A percentile compares a stretch with the other conserved stretches of the same genome.
Conservation (phyloP, 2,329 filamentous ascomycete species). For the Ascochyta fabae region DNA sequence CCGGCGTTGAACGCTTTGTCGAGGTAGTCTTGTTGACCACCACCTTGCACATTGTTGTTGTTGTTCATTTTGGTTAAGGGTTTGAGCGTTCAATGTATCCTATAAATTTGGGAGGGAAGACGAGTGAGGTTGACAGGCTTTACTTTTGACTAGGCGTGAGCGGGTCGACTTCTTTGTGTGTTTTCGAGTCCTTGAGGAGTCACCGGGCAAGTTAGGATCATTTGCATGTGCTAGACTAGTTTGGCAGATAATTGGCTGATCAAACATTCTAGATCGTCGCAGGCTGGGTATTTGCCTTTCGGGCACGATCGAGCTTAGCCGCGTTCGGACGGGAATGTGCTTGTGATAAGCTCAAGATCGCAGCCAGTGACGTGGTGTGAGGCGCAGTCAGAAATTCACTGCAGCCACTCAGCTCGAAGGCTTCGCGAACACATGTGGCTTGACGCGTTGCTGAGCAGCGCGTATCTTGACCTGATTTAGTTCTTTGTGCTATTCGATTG, state of each 20-base stretch:
- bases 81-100: too few relatives aligned
- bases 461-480: too few relatives aligned
- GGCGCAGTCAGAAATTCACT: background rate
- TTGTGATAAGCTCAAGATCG: background rate
- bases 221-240: too few relatives aligned
- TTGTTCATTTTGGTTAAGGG: background rate
- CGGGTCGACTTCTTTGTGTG: background rate
- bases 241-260: background rate
- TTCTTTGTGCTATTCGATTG: too few relatives aligned
- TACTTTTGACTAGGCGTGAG: background rate
- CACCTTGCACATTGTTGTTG: slow-evolving; percentile 13
- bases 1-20: slow-evolving; percentile 51
- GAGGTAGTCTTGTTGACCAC: slow-evolving; percentile 13
- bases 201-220: too few relatives aligned
- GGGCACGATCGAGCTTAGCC: background rate
- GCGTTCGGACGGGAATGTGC: background rate
- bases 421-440: too few relatives aligned
- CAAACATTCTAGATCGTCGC: slow-evolving; percentile 1
- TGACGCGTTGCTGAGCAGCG: too few relatives aligned
- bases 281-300: background rate
- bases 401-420: too few relatives aligned
- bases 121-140: background rate
- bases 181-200: too few relatives aligned
- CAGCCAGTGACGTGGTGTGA: background rate
- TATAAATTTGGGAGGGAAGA: background rate